A percentile compares a stretch with the other conserved stretches of the same genome.
These are phyloP conservation scores for Penicillium verrucosum DNA, from an alignment of 2,329 filamentous ascomycete species.

Conservation along the genomic window DNA sequence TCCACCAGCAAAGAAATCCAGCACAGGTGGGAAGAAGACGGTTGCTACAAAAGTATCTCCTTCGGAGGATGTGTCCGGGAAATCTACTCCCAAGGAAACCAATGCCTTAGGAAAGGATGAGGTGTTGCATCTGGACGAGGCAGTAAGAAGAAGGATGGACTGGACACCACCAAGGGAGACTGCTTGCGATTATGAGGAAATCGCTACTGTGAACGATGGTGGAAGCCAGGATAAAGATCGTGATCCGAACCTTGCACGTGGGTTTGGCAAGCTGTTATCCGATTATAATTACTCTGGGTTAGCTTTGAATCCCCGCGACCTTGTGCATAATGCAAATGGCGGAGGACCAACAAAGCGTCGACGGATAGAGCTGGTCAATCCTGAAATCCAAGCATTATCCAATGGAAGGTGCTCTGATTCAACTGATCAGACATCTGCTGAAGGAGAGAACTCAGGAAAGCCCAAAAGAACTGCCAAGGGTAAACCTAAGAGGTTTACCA, in stretches of 20 bases:
- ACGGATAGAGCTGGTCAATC: slow-evolving; percentile 36
- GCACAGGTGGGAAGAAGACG: slow-evolving; percentile 13
- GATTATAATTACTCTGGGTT: slow-evolving; percentile 40
- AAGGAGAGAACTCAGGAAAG: slow-evolving; percentile 13
- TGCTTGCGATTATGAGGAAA: slow-evolving; percentile 19
- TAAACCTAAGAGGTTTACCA: slow-evolving; percentile 67
- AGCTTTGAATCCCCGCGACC: slow-evolving; percentile 9
- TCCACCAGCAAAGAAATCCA: slow-evolving; percentile 10
- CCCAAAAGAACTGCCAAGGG: slow-evolving; percentile 43
- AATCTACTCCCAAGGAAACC: slow-evolving; percentile 2
- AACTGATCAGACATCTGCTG: slow-evolving; percentile 11
- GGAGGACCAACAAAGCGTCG: slow-evolving; percentile 37
- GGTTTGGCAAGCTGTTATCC: slow-evolving; percentile 39
- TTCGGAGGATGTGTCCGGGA: not conserved
- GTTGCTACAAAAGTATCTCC: not conserved
- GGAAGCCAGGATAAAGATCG: not conserved
- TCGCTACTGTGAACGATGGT: slow-evolving; percentile 17
- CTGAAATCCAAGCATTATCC: slow-evolving; percentile 11
- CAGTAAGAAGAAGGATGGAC: slow-evolving; percentile 55
- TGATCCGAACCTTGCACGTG: not conserved
- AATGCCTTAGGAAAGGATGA: slow-evolving; percentile 22
- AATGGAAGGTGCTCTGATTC: slow-evolving; percentile 7
- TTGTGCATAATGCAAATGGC: slow-evolving; percentile 14
- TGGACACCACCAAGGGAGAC: slow-evolving; percentile 65
- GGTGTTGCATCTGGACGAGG: slow-evolving; percentile 41